phyloP scores from a whole-genome alignment of 768 basidiomycete species.

The Termitomyces sp. region DNA sequence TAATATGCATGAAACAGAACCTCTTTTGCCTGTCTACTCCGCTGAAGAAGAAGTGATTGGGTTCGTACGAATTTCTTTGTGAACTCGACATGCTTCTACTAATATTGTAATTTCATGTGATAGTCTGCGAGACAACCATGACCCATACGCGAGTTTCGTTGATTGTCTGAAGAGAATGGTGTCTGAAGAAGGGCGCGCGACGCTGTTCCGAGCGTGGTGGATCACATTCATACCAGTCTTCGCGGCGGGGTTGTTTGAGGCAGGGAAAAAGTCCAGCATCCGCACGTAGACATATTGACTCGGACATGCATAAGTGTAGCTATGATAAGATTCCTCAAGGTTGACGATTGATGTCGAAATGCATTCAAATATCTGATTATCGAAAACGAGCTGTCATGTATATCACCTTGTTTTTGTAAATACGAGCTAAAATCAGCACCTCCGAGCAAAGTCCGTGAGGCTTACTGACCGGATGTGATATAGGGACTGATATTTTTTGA shows the following conservation, averaged over 20 bases:
- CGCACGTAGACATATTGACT: neutral
- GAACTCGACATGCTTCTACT: neutral
- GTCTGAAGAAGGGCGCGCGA: conserved; percentile 66
- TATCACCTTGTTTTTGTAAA: neutral
- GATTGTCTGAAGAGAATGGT: conserved; percentile 73
- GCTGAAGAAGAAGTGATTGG: conserved; percentile 11
- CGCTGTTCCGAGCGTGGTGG: conserved; percentile 84
- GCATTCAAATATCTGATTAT: neutral
- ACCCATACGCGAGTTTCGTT: conserved; percentile 67
- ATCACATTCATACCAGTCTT: conserved; percentile 40
- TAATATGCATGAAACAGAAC: neutral
- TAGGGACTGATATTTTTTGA: neutral
- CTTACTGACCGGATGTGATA: neutral
- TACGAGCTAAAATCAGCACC: neutral
- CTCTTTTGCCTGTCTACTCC: neutral
- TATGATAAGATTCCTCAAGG: neutral
- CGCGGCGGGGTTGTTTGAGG: neutral
- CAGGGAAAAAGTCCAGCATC: neutral
- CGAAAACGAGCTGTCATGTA: neutral
- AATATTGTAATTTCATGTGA: conserved; percentile 1
- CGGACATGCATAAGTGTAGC: neutral
- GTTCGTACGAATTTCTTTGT: neutral
- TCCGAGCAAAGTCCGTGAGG: neutral
- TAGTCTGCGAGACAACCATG: conserved; percentile 66
- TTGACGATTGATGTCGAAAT: neutral